Evolutionary conservation across 2,329 filamentous ascomycete genomes (phyloP).

Genomic region (Coniochaeta sp.): DNA sequence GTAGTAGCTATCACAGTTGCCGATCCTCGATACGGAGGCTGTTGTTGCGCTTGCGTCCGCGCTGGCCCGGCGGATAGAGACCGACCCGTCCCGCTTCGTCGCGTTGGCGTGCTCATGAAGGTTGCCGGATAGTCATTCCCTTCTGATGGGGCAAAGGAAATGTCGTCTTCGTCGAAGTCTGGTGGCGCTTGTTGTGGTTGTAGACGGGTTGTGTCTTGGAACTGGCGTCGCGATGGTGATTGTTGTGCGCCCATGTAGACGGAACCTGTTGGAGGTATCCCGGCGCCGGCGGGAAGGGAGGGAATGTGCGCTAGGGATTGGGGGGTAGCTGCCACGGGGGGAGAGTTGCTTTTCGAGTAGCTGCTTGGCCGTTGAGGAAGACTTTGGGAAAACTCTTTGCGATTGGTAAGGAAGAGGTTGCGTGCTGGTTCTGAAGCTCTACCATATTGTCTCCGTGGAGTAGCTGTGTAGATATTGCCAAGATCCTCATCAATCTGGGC

Average conservation of each 20-base stretch:
- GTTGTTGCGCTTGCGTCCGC: background rate
- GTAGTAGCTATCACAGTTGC: slow-evolving; percentile 3
- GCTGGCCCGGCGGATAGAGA: background rate
- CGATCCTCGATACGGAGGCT: background rate
- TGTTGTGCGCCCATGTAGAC: background rate
- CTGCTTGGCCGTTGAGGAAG: background rate
- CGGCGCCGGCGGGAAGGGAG: background rate
- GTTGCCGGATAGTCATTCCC: slow-evolving; percentile 9
- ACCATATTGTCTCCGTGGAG: background rate
- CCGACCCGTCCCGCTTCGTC: slow-evolving; percentile 8
- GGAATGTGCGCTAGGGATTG: background rate
- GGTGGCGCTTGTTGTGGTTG: slow-evolving; percentile 11
- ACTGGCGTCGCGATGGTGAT: background rate
- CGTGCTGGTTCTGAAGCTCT: background rate
- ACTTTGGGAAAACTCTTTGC: background rate
- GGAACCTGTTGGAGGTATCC: background rate
- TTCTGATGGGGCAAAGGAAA: background rate
- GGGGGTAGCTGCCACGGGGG: background rate
- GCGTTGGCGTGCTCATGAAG: slow-evolving; percentile 17
- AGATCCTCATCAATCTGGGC: background rate
- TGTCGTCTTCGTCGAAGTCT: slow-evolving; percentile 16
- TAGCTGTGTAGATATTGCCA: background rate
- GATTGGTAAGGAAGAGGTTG: background rate
- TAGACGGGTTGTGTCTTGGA: background rate
- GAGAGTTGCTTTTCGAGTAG: background rate